phyloP scores from a whole-genome alignment of 164 flowering plant genomes.

The grape (Vitis vinifera) region ASM3070453v1 NC_081806.1:1301501-1302000 shows the following conservation, averaged over 20 bases:
- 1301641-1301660: constrained; percentile 3
- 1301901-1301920: too few relatives aligned
- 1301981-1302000: too few relatives aligned
- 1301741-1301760: neutral
- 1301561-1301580: constrained; percentile 28
- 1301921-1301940: too few relatives aligned
- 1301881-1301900: too few relatives aligned
- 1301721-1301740: too few relatives aligned
- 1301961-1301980: too few relatives aligned
- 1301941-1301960: too few relatives aligned
- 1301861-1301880: constrained; percentile 12
- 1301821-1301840: constrained; percentile 38
- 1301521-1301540: constrained; percentile 7
- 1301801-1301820: constrained; percentile 35
- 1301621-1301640: constrained; percentile 10
- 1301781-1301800: constrained; percentile 28
- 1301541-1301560: constrained; percentile 36
- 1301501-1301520: constrained; percentile 23
- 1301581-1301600: constrained; percentile 24
- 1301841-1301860: constrained; percentile 25
- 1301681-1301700: constrained; percentile 31
- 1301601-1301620: constrained; percentile 23
- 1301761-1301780: constrained; percentile 31
- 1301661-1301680: constrained; percentile 30
- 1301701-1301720: constrained; percentile 17